These are phyloP conservation scores for Sclerotinia glacialis DNA, from an alignment of 2,329 filamentous ascomycete genomes.

Conservation along the genomic window DNA sequence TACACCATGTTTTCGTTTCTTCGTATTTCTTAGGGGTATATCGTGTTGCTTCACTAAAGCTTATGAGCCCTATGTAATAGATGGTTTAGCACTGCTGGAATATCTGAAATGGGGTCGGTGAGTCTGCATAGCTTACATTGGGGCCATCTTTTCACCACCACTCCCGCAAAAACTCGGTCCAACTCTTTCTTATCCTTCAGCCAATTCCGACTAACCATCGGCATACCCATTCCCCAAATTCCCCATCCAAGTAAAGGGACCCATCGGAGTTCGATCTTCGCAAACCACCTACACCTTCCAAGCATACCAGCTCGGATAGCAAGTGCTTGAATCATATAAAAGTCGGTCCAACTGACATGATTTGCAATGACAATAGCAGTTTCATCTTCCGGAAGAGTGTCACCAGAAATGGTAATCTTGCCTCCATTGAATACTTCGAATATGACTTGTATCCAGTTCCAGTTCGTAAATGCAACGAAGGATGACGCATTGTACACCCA, in stretches of 20 bases:
- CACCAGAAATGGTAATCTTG: constrained; percentile 52
- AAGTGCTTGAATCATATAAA: constrained; percentile 61
- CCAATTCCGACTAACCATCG: constrained; percentile 60
- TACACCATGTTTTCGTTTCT: constrained; percentile 53
- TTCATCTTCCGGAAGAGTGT: constrained; percentile 51
- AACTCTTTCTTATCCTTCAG: constrained; percentile 55
- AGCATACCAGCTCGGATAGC: constrained; percentile 56
- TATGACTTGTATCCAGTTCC: constrained; percentile 56
- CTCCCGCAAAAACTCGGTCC: constrained; percentile 54
- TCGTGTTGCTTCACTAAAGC: constrained; percentile 62
- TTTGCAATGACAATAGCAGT: constrained; percentile 60
- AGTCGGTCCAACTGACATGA: constrained; percentile 61
- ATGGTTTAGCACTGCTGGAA: constrained; percentile 20
- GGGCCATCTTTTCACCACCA: constrained; percentile 52
- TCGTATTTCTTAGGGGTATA: constrained; percentile 54
- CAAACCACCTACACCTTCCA: constrained; percentile 59
- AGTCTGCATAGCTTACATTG: constrained; percentile 49
- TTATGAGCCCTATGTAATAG: constrained; percentile 54
- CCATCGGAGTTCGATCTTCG: constrained; percentile 56
- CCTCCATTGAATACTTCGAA: constrained; percentile 55
- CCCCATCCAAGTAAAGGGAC: constrained; percentile 63
- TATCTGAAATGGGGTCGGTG: not conserved
- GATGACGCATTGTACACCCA: constrained; percentile 55
- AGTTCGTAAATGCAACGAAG: constrained; percentile 52
- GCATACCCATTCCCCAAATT: constrained; percentile 64